These are phyloP conservation scores for Porogramme epimiltina DNA, from an alignment of 1,284 basidiomycete species.

Conservation along the genomic window DNA sequence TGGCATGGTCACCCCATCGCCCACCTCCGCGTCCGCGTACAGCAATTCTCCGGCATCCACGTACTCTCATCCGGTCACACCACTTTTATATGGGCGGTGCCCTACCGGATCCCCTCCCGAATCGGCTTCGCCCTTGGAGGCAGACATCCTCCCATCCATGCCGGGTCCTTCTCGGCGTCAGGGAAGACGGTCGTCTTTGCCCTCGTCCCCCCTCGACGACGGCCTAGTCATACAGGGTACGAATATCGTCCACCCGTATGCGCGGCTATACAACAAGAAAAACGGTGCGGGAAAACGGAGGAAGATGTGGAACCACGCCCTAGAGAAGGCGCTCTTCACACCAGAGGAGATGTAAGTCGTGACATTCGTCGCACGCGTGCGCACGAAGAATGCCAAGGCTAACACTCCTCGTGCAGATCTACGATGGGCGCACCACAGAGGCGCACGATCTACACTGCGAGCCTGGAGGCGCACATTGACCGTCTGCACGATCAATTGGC, in stretches of 20 bases:
- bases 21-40: slow-evolving; percentile 4
- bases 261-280: slow-evolving; percentile 62
- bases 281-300: slow-evolving; percentile 59
- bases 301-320: slow-evolving; percentile 73
- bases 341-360: slow-evolving; percentile 61
- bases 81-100: too few relatives aligned
- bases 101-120: too few relatives aligned
- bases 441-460: slow-evolving; percentile 36
- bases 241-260: slow-evolving; percentile 62
- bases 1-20: slow-evolving; percentile 16
- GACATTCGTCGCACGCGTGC: background rate
- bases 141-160: too few relatives aligned
- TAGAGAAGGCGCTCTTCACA: slow-evolving; percentile 70
- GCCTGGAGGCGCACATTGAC: slow-evolving; percentile 35
- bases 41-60: too few relatives aligned
- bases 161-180: slow-evolving; percentile 3
- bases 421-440: slow-evolving; percentile 62
- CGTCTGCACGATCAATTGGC: slow-evolving; percentile 31
- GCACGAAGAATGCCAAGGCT: background rate
- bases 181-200: slow-evolving; percentile 3
- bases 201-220: slow-evolving; percentile 9
- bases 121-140: slow-evolving; percentile 1
- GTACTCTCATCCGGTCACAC: too few relatives aligned
- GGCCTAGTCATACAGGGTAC: slow-evolving; percentile 25
- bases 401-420: slow-evolving; percentile 42